Percentiles rank a stretch among this genome's conserved stretches.
Evolutionary conservation across 1,284 basidiomycete species (phyloP).

Genomic region (Ustilago loliicola): DNA sequence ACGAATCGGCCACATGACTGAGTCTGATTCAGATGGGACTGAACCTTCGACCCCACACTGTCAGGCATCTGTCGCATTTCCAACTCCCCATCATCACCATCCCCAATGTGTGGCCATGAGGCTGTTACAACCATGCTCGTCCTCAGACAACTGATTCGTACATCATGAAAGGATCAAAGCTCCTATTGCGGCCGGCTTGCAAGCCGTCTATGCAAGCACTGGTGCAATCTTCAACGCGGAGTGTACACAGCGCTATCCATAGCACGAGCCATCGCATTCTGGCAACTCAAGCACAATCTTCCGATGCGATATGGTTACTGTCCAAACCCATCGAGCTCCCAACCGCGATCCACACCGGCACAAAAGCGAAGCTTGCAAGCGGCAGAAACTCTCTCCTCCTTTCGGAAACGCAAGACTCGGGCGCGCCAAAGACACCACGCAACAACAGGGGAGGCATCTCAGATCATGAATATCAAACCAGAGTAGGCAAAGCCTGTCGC

Average conservation of each 20-base stretch:
- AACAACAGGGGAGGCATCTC: slow-evolving; percentile 12
- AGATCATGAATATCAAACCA: slow-evolving; percentile 56
- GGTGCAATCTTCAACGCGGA: not conserved
- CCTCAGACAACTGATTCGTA: not conserved
- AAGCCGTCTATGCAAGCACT: slow-evolving; percentile 8
- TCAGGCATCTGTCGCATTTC: not conserved
- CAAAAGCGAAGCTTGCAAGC: not conserved
- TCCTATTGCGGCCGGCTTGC: slow-evolving; percentile 14
- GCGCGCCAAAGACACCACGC: not conserved
- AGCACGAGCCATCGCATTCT: not conserved
- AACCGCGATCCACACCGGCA: not conserved
- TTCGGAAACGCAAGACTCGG: slow-evolving; percentile 2
- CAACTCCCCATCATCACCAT: slow-evolving; percentile 1
- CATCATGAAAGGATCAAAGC: slow-evolving; percentile 32
- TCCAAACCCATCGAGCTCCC: not conserved
- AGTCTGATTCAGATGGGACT: slow-evolving; percentile 1
- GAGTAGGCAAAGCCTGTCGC: slow-evolving; percentile 53
- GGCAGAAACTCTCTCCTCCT: slow-evolving; percentile 5
- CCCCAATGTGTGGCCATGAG: not conserved
- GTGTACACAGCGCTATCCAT: not conserved
- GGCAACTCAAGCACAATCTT: not conserved
- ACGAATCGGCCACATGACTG: slow-evolving; percentile 6
- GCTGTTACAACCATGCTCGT: slow-evolving; percentile 14
- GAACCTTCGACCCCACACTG: slow-evolving; percentile 7
- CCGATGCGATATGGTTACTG: not conserved